Evolutionary conservation across 805 yeast genomes (phyloP).

Genomic region (Huiozyma sinensis): DNA sequence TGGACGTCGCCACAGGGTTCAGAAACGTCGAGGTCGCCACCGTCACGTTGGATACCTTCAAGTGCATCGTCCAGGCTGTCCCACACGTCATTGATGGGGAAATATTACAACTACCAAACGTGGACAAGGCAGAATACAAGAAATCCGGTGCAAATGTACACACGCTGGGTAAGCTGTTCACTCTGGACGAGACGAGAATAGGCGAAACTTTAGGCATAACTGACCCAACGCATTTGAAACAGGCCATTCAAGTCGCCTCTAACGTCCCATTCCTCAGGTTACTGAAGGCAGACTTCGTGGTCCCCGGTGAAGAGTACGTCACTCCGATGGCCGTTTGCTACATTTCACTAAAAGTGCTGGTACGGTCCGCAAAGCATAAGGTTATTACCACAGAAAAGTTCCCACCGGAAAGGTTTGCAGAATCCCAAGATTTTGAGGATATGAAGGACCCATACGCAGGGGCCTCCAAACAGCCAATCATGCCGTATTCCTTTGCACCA

Average conservation of each 20-base stretch:
- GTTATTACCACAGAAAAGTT: slow-evolving; percentile 33
- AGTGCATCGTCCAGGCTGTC: slow-evolving; percentile 68
- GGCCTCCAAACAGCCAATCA: slow-evolving; percentile 54
- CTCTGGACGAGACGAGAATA: slow-evolving; percentile 45
- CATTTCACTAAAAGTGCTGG: slow-evolving; percentile 61
- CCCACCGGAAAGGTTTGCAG: slow-evolving; percentile 31
- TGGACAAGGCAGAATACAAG: slow-evolving; percentile 37
- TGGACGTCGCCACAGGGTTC: slow-evolving; percentile 75
- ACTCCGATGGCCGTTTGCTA: slow-evolving; percentile 68
- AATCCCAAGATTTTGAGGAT: slow-evolving; percentile 52
- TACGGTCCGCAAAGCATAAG: slow-evolving; percentile 63
- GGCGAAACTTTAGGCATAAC: slow-evolving; percentile 45
- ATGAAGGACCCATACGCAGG: slow-evolving; percentile 61
- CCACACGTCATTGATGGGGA: slow-evolving; percentile 46
- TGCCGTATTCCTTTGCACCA: slow-evolving; percentile 64
- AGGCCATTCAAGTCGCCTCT: slow-evolving; percentile 45
- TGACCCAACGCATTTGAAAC: slow-evolving; percentile 35
- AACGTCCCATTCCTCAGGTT: slow-evolving; percentile 61
- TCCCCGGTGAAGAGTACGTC: slow-evolving; percentile 72
- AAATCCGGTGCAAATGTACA: slow-evolving; percentile 28
- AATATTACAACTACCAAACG: slow-evolving; percentile 73
- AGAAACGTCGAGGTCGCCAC: slow-evolving; percentile 57
- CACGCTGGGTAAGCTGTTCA: slow-evolving; percentile 61
- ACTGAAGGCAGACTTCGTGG: slow-evolving; percentile 61
- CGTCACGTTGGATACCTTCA: slow-evolving; percentile 54